Percentiles rank a stretch among this genome's conserved stretches.
Conservation (phyloP, 768 basidiomycete species). For the Phaffia tasmanica region DNA sequence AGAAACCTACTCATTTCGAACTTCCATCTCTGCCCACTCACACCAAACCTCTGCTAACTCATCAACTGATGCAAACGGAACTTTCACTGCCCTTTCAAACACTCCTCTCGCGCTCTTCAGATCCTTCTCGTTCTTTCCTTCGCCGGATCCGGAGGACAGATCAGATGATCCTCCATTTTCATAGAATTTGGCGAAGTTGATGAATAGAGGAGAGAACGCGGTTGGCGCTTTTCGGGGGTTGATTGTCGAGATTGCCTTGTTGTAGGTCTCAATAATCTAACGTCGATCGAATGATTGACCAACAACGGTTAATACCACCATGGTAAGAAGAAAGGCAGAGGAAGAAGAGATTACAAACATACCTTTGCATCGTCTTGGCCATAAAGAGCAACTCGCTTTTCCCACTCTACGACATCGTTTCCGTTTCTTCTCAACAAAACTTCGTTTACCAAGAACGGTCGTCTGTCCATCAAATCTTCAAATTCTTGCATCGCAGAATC, state of each 20-base stretch:
- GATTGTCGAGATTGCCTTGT: slow-evolving; percentile 74
- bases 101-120: slow-evolving; percentile 80
- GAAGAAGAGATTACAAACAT: slow-evolving; percentile 18
- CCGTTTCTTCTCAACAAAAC: slow-evolving; percentile 86
- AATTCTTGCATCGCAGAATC: slow-evolving; percentile 84
- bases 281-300: background rate
- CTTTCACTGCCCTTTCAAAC: slow-evolving; percentile 79
- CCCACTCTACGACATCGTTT: slow-evolving; percentile 98
- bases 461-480: slow-evolving; percentile 83
- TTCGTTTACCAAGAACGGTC: slow-evolving; percentile 94
- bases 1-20: slow-evolving; percentile 73
- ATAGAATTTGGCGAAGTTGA: slow-evolving; percentile 95
- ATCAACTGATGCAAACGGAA: slow-evolving; percentile 89
- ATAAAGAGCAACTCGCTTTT: slow-evolving; percentile 87
- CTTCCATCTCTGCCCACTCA: slow-evolving; percentile 98
- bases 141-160: slow-evolving; percentile 41
- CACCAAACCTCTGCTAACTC: slow-evolving; percentile 98
- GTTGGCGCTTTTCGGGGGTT: slow-evolving; percentile 79
- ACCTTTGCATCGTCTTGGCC: slow-evolving; percentile 83
- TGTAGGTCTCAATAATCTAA: slow-evolving; percentile 88
- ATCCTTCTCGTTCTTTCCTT: slow-evolving; percentile 59
- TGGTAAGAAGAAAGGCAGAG: background rate
- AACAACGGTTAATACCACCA: background rate
- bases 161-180: slow-evolving; percentile 72
- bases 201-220: slow-evolving; percentile 75